Conservation (phyloP, 2,329 filamentous ascomycete species). For the Septoria linicola region DNA sequence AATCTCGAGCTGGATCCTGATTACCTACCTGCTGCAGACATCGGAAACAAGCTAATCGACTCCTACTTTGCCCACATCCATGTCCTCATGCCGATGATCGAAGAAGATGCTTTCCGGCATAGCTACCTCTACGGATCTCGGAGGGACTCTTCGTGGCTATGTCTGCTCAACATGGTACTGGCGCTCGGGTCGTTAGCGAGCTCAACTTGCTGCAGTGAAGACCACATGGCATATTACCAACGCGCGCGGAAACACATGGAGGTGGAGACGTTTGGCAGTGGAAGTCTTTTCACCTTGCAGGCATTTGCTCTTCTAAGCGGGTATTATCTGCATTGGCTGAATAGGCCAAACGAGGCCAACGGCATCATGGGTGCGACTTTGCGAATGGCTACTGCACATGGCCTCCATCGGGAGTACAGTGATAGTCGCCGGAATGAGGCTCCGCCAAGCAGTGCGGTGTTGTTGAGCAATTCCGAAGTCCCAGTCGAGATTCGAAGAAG, state of each 20-base stretch:
- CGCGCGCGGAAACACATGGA: conserved; percentile 34
- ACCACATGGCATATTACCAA: conserved; percentile 35
- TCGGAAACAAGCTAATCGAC: conserved; percentile 34
- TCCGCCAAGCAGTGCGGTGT: conserved; percentile 36
- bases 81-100: conserved; percentile 38
- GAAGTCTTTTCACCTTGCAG: conserved; percentile 35
- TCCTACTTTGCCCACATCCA: conserved; percentile 37
- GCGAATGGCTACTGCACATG: conserved; percentile 36
- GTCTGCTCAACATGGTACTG: conserved; percentile 37
- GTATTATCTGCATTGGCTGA: conserved; percentile 39
- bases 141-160: conserved; percentile 35
- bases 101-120: conserved; percentile 37
- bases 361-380: conserved; percentile 37
- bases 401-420: conserved; percentile 36
- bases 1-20: conserved; percentile 24
- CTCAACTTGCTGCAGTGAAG: conserved; percentile 31
- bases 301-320: conserved; percentile 35
- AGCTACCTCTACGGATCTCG: conserved; percentile 35
- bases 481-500: conserved; percentile 62
- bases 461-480: conserved; percentile 43
- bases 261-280: conserved; percentile 34
- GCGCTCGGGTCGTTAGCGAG: conserved; percentile 35
- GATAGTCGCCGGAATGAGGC: conserved; percentile 44
- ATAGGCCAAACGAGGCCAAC: conserved; percentile 37
- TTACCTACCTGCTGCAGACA: conserved; percentile 31